Percentiles rank a stretch among this genome's conserved stretches.
Evolutionary conservation across 2,329 filamentous ascomycete species (phyloP).

Genomic region (Chaetomium sp.): DNA sequence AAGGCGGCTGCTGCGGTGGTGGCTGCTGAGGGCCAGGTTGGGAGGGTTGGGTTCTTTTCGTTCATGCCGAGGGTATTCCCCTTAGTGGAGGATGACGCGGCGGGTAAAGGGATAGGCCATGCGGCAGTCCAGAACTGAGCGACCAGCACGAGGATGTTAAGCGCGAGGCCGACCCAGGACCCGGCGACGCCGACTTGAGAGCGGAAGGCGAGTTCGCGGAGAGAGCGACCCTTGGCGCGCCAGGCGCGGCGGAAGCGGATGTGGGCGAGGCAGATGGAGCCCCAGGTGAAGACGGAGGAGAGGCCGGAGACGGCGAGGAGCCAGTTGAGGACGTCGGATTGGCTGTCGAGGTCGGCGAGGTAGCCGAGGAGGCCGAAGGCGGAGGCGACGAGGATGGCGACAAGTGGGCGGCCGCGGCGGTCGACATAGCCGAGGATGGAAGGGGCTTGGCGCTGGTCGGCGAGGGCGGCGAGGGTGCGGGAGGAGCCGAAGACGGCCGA

Average conservation of each 20-base stretch:
- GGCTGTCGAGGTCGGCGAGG: constrained; percentile 58
- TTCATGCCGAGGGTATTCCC: background rate
- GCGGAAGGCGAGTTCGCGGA: constrained; percentile 72
- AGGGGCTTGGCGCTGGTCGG: constrained; percentile 80
- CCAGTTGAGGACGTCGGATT: constrained; percentile 67
- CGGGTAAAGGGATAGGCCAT: constrained; percentile 51
- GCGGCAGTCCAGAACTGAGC: constrained; percentile 87
- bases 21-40: no score
- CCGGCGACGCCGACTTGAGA: constrained; percentile 74
- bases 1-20: no score
- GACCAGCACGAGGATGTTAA: constrained; percentile 70
- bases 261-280: constrained; percentile 80
- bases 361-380: constrained; percentile 68
- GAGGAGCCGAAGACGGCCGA: constrained; percentile 88
- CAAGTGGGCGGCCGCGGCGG: constrained; percentile 70
- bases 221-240: constrained; percentile 59
- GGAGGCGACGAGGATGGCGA: constrained; percentile 63
- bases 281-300: constrained; percentile 73
- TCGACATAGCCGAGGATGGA: constrained; percentile 73
- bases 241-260: constrained; percentile 87
- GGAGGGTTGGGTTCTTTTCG: background rate
- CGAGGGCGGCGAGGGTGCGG: constrained; percentile 80
- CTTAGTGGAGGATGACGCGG: background rate
- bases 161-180: constrained; percentile 69
- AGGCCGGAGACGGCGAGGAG: constrained; percentile 68